Evolutionary conservation across 345 rosid genomes (phyloP), one percentile per base, ranked within the genome.

Genomic region (Melaleuca quinquenervia): DNA sequence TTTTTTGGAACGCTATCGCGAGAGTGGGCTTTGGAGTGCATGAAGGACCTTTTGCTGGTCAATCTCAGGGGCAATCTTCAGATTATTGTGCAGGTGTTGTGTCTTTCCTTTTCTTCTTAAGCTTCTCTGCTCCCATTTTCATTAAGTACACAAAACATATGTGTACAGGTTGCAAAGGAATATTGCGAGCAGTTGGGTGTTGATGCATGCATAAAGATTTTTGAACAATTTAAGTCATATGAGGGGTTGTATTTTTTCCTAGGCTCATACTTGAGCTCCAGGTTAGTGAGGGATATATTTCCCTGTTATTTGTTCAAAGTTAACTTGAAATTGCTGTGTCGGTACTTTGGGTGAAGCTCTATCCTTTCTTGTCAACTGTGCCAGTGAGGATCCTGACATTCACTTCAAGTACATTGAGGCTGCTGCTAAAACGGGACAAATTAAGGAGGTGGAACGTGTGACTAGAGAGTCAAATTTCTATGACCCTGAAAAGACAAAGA

Each of bases 371-470:
- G 62, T 83, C 7, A 64, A 86, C 75, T 90, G 80, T 84, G 54
- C 87, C 94, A 96, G 99, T 88, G 99, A 96, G 96, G 98, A 96
- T 89, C 99, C 99, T 85, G 99, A 97, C 85, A 94, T 96, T 88
- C 98, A 96, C 90, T 97, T 96, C 89, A 97, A 97, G 93, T 97
- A 97, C 93, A 97, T 97, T 58, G 99, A 97, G 90, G 95, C 99
- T 50, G 98, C 98, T 89, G 98, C 99, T n/a, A 97, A 95, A 90
- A 97, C 98, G 85, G 99, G 99, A n/a, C 92, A 98, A 88, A 93
- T 98, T 89, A 98, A 98, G 90, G 99, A 98, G 92, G 99, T 98
- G 87, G 99, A 98, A 92, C 99, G 99, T 32, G 99, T 98, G 83
- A 96, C 99, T 76, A 94, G 99, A 86, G 99, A 98, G 85, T 96